Evolutionary conservation across 495 filamentous ascomycete genomes (phyloP), one percentile per base, ranked within the genome.

Genomic region (Collariella sp.): DNA sequence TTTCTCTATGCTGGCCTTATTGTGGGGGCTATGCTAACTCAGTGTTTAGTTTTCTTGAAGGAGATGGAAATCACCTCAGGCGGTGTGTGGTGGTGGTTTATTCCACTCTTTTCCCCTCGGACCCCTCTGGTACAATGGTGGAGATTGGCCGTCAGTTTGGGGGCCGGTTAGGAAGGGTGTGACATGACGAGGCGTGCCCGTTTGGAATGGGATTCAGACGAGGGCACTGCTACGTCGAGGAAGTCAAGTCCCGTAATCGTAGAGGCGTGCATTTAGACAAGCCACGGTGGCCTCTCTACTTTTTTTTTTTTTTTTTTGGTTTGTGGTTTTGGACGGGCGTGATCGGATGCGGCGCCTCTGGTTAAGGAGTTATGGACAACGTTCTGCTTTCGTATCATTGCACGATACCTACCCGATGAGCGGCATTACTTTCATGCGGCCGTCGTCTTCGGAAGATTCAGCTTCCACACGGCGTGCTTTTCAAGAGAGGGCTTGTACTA

Each of bases 41-140:
- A 11, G 18, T 0, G 16, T 20, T 20, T 11, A 56, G 59, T 62
- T 63, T 47, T 52, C 54, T 13, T 66, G 52, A 42, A 2, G 24
- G 10, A 16, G 10, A 12, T 29, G 24, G 45, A 63, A 18, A 49
- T 29, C 16, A 12, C 12, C 31, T 22, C 19, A 12, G 20, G 26
- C 48, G 51, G 19, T 50, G 31, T 40, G 18, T 33, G 22, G 26
- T 44, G 52, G 48, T 40, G 2, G 38, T 45, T 50, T 55, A 19
- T 41, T 51, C 13, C 7, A 12, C 23, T 22, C n/a, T 16, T 12
- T 33, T 41, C 3, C 0, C 26, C n/a, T 34, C n/a, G 34, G 1
- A 11, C 3, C 23, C 12, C 31, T 7, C 26, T 42, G 24, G 26
- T 15, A 16, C 15, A 38, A 33, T n/a, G 29, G 49, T 7, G 29